Evolutionary conservation across 257 asterid genomes (phyloP), one percentile per base, ranked within the genome.

Genomic region (Verbena officinalis): DNA sequence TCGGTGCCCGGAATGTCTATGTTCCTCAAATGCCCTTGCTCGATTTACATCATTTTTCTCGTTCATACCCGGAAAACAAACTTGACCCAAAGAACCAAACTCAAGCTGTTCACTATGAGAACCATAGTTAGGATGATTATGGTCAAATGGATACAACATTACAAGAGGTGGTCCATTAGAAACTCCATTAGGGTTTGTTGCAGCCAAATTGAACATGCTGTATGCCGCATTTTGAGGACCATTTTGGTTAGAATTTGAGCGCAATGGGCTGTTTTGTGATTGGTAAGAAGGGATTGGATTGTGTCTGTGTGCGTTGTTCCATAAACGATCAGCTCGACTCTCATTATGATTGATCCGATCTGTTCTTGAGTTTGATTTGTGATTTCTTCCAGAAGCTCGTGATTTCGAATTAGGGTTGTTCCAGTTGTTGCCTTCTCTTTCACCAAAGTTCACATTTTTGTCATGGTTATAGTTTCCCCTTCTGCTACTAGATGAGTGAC

Each of bases 401-500:
- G 95, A 74, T 66, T 83, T 93, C 43, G 90, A 52, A 69, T 72
- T 79, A 67, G 50, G 62, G 61, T 60, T 60, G 74, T 81, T 84
- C 96, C 97, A 92, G 71, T 76, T 87, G 77, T 72, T 82, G 33
- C 87, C 91, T 19, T 89, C 97, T 80, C 92, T 83, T 69, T 86
- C 98, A 69, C 78, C 77, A 56, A 74, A 84, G 74, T 40, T 76
- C 55, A 86, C 91, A 49, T 70, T 86, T 77, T 90, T 76, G 71
- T 87, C 96, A 58, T 85, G 79, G 83, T 73, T 82, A 70, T 83
- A 85, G 66, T 73, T 83, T 69, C 97, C 96, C 73, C 95, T 84
- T 81, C 96, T 83, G 62, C 68, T 60, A 72, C 89, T 78, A 54
- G 96, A 72, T 14, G 96, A 70, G 71, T 81, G 84, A 12, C 86